These are phyloP conservation scores for Hansfordia pulvinata DNA, from an alignment of 2,329 filamentous ascomycete genomes.

Conservation along the genomic window DNA sequence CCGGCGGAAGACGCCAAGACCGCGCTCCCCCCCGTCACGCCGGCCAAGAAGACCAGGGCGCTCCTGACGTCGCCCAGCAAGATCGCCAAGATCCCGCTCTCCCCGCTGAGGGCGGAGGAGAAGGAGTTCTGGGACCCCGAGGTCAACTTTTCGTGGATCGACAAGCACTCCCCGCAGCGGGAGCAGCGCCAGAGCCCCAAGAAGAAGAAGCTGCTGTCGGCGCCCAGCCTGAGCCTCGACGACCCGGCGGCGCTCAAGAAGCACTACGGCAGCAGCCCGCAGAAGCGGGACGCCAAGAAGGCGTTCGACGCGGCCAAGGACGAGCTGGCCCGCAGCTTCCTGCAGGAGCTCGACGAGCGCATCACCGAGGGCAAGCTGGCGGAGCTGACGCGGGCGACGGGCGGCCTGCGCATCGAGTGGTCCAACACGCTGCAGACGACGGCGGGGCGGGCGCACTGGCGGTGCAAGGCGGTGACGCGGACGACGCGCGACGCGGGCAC, in stretches of 20 bases:
- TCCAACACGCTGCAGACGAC: conserved; percentile 68
- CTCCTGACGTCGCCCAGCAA: conserved; percentile 12
- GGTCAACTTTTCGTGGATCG: conserved; percentile 18
- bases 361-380: conserved; percentile 49
- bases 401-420: conserved; percentile 62
- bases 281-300: conserved; percentile 33
- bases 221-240: conserved; percentile 9
- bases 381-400: conserved; percentile 44
- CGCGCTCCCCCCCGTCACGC: conserved; percentile 10
- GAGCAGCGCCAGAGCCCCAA: conserved; percentile 10
- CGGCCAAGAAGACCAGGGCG: conserved; percentile 11
- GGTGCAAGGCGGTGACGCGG: conserved; percentile 35
- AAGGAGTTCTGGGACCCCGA: conserved; percentile 19
- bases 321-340: conserved; percentile 46
- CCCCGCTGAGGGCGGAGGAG: conserved; percentile 17
- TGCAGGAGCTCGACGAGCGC: conserved; percentile 52
- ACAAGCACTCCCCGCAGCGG: conserved; percentile 17
- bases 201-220: conserved; percentile 7
- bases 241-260: conserved; percentile 14
- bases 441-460: conserved; percentile 64
- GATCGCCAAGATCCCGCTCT: conserved; percentile 11
- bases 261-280: conserved; percentile 18
- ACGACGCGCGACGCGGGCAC: conserved; percentile 16
- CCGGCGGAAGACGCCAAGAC: conserved; percentile 4
- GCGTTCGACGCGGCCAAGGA: conserved; percentile 50